A percentile compares a stretch with the other conserved stretches of the same genome.
These are phyloP conservation scores for Microcera coccophila DNA, from an alignment of 2,329 filamentous ascomycete species.

Conservation along the genomic window DNA sequence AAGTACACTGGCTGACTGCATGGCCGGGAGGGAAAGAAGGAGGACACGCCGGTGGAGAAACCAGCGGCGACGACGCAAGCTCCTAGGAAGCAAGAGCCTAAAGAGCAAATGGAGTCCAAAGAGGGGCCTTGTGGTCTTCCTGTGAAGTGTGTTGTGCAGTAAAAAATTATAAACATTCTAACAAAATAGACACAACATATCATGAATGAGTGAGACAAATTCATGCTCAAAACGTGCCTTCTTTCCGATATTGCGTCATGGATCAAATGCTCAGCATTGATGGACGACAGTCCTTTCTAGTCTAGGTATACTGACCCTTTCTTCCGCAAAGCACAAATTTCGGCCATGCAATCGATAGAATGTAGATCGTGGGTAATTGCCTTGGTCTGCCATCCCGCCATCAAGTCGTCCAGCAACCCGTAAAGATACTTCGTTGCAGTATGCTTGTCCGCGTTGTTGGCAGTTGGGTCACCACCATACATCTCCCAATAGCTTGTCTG, in stretches of 20 bases:
- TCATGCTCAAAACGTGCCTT: too few species aligned
- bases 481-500: slow-evolving; percentile 25
- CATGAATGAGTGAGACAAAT: not conserved
- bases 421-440: slow-evolving; percentile 28
- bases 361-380: slow-evolving; percentile 22
- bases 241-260: too few species aligned
- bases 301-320: not conserved
- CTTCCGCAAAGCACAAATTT: slow-evolving; percentile 17
- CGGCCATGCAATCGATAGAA: slow-evolving; percentile 28
- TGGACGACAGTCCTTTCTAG: not conserved
- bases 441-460: slow-evolving; percentile 17
- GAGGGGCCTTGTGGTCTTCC: slow-evolving; percentile 76
- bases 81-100: slow-evolving; percentile 20
- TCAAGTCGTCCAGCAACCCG: slow-evolving; percentile 25
- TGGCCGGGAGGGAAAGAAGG: slow-evolving; percentile 44
- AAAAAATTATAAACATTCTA: slow-evolving; percentile 24
- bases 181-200: slow-evolving; percentile 5
- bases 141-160: slow-evolving; percentile 67
- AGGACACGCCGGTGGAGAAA: slow-evolving; percentile 21
- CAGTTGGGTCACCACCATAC: slow-evolving; percentile 24
- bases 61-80: slow-evolving; percentile 16
- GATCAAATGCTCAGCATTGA: too few species aligned
- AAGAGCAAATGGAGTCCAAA: slow-evolving; percentile 43
- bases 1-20: slow-evolving; percentile 78
- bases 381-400: slow-evolving; percentile 16